These are phyloP conservation scores for Lactifluus volemus DNA, from an alignment of 768 basidiomycete species.

Conservation along the genomic window DNA sequence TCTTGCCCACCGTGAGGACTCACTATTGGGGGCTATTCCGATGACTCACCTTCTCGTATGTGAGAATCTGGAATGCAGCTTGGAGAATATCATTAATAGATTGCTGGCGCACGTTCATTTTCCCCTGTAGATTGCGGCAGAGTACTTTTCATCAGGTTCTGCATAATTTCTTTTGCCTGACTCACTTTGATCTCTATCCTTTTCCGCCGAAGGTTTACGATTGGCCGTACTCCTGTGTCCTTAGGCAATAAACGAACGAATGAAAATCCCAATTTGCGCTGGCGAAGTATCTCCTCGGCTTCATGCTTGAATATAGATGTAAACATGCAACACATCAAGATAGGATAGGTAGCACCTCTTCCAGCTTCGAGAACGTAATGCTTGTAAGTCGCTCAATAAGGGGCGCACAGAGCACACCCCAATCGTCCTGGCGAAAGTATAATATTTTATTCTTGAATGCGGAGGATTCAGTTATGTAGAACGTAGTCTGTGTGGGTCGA, in stretches of 20 bases:
- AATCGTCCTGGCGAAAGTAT: slow-evolving; percentile 94
- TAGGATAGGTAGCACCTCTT: slow-evolving; percentile 41
- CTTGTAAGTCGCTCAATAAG: slow-evolving; percentile 65
- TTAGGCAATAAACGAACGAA: slow-evolving; percentile 88
- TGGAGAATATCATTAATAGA: slow-evolving; percentile 88
- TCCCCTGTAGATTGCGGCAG: not conserved
- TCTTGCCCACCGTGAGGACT: slow-evolving; percentile 33
- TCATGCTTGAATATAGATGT: slow-evolving; percentile 39
- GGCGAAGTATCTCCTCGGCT: slow-evolving; percentile 55
- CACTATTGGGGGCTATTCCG: not conserved
- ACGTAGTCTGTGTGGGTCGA: slow-evolving; percentile 57
- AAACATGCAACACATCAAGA: not conserved
- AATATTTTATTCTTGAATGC: slow-evolving; percentile 74
- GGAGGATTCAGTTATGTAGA: slow-evolving; percentile 90
- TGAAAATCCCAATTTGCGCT: slow-evolving; percentile 71
- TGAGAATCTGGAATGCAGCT: slow-evolving; percentile 78
- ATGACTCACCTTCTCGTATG: slow-evolving; percentile 67
- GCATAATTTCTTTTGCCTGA: not conserved
- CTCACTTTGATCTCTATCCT: slow-evolving; percentile 29
- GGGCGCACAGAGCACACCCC: slow-evolving; percentile 76
- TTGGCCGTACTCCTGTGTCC: slow-evolving; percentile 89
- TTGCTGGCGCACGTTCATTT: slow-evolving; percentile 26
- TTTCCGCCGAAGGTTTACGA: slow-evolving; percentile 76
- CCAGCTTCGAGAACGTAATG: slow-evolving; percentile 62
- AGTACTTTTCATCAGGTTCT: slow-evolving; percentile 23